Evolutionary conservation across 352 stramenopile genomes (phyloP), one percentile per base, ranked within the genome.

Genomic region (Phytophthora colocasiae): DNA sequence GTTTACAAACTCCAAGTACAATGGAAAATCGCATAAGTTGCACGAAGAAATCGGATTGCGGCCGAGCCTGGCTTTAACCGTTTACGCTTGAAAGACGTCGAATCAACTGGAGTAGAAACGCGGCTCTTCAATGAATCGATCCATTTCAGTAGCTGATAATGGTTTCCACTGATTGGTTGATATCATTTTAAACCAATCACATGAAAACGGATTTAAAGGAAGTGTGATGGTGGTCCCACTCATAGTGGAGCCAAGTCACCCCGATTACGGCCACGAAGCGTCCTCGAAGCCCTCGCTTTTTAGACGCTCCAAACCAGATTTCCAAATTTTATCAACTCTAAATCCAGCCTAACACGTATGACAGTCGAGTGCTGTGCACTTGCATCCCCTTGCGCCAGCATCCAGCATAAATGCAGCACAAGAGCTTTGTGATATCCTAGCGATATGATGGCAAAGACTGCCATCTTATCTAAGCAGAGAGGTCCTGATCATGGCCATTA

Each of bases 81-180:
- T 44, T 69, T 69, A 69, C 61, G 61, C 54, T 64, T 58, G 38
- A 57, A 58, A 55, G 32, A 32, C 38, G 39, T 32, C 61, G 47
- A 69, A 69, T 63, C 43, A 69, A 66, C 50, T 27, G 14, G 50
- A 22, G 50, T 36, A 67, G 10, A 59, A 14, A 1, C 50, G 6
- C 24, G 32, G 26, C 57, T 44, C 44, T 49, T 56, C 44, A 49
- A 56, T 22, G 24, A 56, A 49, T 29, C 15, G 7, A 10, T 9
- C 14, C 40, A n/a, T 61, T 61, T 54, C 56, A 10, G 56, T 57
- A 63, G 45, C 55, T 54, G 55, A 58, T 58, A 51, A 44, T 14
- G 11, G 10, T 15, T 44, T 1, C 0, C 22, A 12, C 0, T 31
- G 5, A 63, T 55, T 58, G 55, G 55, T 8, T 34, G n/a, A 9